These are phyloP conservation scores for Rhizodiscina lignyota DNA, from an alignment of 495 filamentous ascomycete species.

Conservation along the genomic window DNA sequence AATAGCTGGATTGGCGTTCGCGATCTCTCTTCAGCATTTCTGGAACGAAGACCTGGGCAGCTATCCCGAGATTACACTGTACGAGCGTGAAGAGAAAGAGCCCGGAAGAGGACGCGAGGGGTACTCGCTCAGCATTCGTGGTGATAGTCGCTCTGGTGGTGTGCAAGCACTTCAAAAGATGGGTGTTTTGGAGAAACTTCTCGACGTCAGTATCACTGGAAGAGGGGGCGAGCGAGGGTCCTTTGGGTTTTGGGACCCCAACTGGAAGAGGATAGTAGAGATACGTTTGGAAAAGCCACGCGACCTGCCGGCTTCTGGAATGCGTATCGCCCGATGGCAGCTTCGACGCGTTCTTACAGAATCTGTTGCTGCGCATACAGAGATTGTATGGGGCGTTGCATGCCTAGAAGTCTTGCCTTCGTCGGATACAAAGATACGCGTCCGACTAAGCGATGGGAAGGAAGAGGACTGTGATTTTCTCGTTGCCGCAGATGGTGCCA, in stretches of 20 bases:
- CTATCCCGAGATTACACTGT: slow-evolving; percentile 14
- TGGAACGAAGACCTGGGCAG: slow-evolving; percentile 11
- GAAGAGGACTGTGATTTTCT: slow-evolving; percentile 2
- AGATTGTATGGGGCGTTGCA: slow-evolving; percentile 3
- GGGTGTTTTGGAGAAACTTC: slow-evolving; percentile 12
- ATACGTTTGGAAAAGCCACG: slow-evolving; percentile 1
- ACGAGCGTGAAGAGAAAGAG: slow-evolving; percentile 17
- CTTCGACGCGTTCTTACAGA: slow-evolving; percentile 5
- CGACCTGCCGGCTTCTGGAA: slow-evolving; percentile 5
- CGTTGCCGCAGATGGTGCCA: slow-evolving; percentile 3
- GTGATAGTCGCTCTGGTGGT: slow-evolving; percentile 11
- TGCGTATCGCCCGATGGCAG: slow-evolving; percentile 9
- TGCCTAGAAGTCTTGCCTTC: background rate
- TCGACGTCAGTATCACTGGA: slow-evolving; percentile 3
- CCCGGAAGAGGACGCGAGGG: slow-evolving; percentile 11
- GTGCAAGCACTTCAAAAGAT: slow-evolving; percentile 17
- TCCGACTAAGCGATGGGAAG: background rate
- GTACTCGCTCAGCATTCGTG: slow-evolving; percentile 22
- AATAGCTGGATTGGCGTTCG: slow-evolving; percentile 21
- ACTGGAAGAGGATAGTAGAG: slow-evolving; percentile 9
- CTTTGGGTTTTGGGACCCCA: slow-evolving; percentile 13
- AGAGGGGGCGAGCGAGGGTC: slow-evolving; percentile 2
- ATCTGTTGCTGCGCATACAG: slow-evolving; percentile 1
- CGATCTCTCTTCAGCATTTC: slow-evolving; percentile 17
- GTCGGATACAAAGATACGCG: background rate